Base-by-base conservation (phyloP, 306 rosid genomes). In the Cucurbita maxima region DNA sequence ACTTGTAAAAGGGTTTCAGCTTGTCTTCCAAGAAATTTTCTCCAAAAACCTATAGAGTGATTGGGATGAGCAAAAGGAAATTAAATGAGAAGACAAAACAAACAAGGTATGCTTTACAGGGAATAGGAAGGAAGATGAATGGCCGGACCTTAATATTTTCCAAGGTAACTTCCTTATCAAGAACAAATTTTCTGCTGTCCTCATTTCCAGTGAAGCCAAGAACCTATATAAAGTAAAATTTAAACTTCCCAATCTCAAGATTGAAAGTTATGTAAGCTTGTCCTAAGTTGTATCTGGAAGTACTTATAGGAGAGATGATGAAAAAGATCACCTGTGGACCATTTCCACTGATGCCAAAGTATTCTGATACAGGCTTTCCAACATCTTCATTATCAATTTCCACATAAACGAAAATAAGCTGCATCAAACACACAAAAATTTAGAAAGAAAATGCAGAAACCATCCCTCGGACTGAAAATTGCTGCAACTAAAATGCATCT, bases 281-380 rank as follows among this genome's bases (percentile, higher is more conserved):
- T 12, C 22, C 4, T 0, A 25, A 47, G n/a, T 25, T 16, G 6
- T 30, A 50, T 12, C 44, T 64, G 54, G 64, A 40, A 63, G 61
- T 45, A 56, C 6, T 56, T 6, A 45, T 5, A 45, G 7, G 15
- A 19, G 8, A 25, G 11, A 50, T 44, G 74, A 56, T 44, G 73
- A 78, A 84, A 78, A 81, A 15, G 37, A 61, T 68, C 86, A 89
- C 99, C 82, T 83, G 67, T 74, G 97, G 96, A 82, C 50, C 91
- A 85, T 82, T 82, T 53, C 97, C 86, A 48, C 80, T 82, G 76
- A 95, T 55, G 77, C 99, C 99, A 80, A 95, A 95, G 85, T 95
- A 89, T 10, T 89, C 97, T 77, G 97, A 82, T 76, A 89, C 96
- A 60, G 97, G 92, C 87, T 82, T 89, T 77, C 99, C 97, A 67